Conservation (phyloP, 2,329 filamentous ascomycete species). For the Sporothrix humicola region DNA sequence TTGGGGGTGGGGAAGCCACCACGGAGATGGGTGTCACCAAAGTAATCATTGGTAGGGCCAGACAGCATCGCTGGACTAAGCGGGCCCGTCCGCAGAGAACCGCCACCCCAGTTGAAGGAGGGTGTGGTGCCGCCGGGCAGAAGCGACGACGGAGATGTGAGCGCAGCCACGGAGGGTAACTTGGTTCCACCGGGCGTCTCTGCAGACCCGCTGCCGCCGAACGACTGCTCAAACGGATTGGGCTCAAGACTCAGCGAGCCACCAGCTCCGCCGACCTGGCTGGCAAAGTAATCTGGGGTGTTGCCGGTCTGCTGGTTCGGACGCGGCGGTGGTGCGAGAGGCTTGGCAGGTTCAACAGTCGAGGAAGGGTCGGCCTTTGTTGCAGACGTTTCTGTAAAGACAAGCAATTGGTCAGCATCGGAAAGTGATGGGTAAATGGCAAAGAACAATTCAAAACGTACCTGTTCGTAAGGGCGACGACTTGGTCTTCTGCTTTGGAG, state of each 20-base stretch:
- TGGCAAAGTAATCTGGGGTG: slow-evolving; percentile 73
- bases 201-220: slow-evolving; percentile 64
- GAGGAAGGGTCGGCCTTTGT: slow-evolving; percentile 37
- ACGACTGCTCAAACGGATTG: slow-evolving; percentile 97
- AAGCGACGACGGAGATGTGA: slow-evolving; percentile 88
- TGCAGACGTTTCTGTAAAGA: background rate
- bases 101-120: slow-evolving; percentile 78
- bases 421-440: slow-evolving; percentile 26
- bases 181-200: slow-evolving; percentile 85
- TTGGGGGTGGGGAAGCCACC: slow-evolving; percentile 93
- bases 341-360: slow-evolving; percentile 66
- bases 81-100: slow-evolving; percentile 88
- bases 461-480: slow-evolving; percentile 52
- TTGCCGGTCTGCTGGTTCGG: slow-evolving; percentile 58
- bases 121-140: slow-evolving; percentile 74
- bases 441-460: slow-evolving; percentile 43
- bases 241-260: slow-evolving; percentile 76
- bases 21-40: slow-evolving; percentile 77
- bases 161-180: slow-evolving; percentile 84
- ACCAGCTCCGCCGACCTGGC: slow-evolving; percentile 50
- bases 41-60: slow-evolving; percentile 85
- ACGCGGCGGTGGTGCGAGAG: slow-evolving; percentile 73
- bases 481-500: slow-evolving; percentile 54
- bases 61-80: slow-evolving; percentile 97
- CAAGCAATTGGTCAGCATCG: background rate